Base-by-base conservation (phyloP, 148 eudicot species). In the Hydrangea macrophylla region DNA sequence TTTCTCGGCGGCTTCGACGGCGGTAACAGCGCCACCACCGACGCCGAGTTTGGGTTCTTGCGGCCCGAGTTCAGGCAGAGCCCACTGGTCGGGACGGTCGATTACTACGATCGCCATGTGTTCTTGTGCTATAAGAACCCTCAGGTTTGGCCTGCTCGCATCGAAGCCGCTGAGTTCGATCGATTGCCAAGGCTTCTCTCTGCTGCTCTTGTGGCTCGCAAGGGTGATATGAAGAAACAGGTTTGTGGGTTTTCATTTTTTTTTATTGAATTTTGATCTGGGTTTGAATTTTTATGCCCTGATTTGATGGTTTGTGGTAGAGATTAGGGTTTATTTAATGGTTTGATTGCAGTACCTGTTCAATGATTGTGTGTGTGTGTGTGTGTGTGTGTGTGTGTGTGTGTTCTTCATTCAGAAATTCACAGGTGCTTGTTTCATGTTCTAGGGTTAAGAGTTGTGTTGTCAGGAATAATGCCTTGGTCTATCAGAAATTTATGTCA, bases 81-180 rank as follows among this genome's bases (percentile, higher is more conserved):
- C 32, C 50, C 64, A 0, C 68, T 90, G 5, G 86, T 80, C 18
- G 99, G 97, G 42, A 83, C 88, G 8, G 99, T 90, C 0, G 82
- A 81, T n/a, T 72, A 64, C 65, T 87, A 88, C 70, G 82, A 83
- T 31, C 84, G 99, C 17, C 99, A 94, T 73, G 91, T 94, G n/a
- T 94, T 94, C 55, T 82, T 94, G 2, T 94, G 99, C 58, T 94
- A 94, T 53, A 94, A 94, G 73, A 86, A 85, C 73, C 99, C 99
- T 65, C 72, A 65, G 5, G 92, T 83, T 55, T 94, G 99, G 99
- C 99, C 99, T 6, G 86, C 92, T 2, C 74, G 99, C n/a, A 94
- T 94, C 55, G 92, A 94, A 71, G 99, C 97, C 45, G 96, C 99
- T 18, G 99, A 94, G 75, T 94, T 94, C 70, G 99, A 94, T 89